phyloP scores from a whole-genome alignment of 1,139 yeast genomes.

The Pneumocystis oryctolagi region DNA sequence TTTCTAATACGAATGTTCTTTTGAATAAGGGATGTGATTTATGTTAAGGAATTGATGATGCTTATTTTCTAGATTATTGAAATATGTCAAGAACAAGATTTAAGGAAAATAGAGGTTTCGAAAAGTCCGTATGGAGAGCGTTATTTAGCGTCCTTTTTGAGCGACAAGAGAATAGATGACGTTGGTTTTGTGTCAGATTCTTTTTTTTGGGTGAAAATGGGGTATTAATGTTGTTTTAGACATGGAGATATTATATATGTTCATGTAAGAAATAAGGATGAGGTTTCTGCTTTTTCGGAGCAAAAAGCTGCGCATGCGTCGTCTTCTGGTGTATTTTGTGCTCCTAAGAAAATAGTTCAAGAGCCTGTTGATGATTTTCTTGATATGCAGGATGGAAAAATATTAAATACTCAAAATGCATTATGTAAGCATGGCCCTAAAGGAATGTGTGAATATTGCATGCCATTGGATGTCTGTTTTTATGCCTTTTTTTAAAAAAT shows the following conservation, averaged over 20 bases:
- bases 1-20: not conserved
- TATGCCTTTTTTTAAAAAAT: not conserved
- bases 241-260: not conserved
- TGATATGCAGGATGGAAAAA: slow-evolving; percentile 57
- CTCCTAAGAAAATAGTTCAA: slow-evolving; percentile 22
- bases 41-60: not conserved
- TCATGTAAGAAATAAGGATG: not conserved
- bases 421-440: slow-evolving; percentile 79
- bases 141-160: not conserved
- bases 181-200: not conserved
- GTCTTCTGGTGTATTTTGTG: slow-evolving; percentile 1
- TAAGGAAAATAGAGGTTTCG: not conserved
- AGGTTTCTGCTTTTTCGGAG: not conserved
- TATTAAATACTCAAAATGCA: slow-evolving; percentile 43
- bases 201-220: not conserved
- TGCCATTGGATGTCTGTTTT: slow-evolving; percentile 50
- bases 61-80: not conserved
- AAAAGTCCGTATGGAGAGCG: not conserved
- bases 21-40: not conserved
- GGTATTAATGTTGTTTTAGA: not conserved
- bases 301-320: not conserved
- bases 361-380: slow-evolving; percentile 52
- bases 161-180: not conserved
- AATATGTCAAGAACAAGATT: not conserved
- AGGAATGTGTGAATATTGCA: slow-evolving; percentile 97